A percentile compares a stretch with the other conserved stretches of the same genome.
Conservation (phyloP, 1,139 yeast genomes). For the Chernovozyma sophiae-reginae region DNA sequence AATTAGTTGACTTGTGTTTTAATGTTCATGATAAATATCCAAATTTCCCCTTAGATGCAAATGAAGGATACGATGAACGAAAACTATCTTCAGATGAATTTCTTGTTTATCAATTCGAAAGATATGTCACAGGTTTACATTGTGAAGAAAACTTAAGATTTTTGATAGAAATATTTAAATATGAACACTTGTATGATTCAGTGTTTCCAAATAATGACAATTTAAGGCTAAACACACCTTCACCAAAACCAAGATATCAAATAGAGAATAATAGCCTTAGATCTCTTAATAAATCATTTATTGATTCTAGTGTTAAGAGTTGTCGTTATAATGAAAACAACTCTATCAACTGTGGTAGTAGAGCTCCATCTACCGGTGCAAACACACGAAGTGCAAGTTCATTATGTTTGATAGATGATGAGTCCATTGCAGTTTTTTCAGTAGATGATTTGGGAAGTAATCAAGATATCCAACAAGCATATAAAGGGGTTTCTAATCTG, state of each 20-base stretch:
- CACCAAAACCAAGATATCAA: slow-evolving; percentile 4
- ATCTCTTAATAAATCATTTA: not conserved
- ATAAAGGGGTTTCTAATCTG: slow-evolving; percentile 7
- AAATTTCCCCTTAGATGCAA: not conserved
- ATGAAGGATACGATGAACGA: not conserved
- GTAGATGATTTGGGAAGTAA: slow-evolving; percentile 24
- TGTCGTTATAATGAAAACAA: no score
- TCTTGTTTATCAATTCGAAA: slow-evolving; percentile 17
- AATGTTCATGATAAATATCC: not conserved
- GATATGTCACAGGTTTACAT: slow-evolving; percentile 24
- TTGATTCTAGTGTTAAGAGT: not conserved
- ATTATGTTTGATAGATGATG: slow-evolving; percentile 17
- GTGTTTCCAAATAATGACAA: slow-evolving; percentile 13
- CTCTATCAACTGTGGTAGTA: not conserved
- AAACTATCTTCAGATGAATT: not conserved
- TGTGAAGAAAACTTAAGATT: slow-evolving; percentile 46
- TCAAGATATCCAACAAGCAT: slow-evolving; percentile 8
- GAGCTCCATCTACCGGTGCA: not conserved
- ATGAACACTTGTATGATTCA: slow-evolving; percentile 32
- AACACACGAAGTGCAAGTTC: slow-evolving; percentile 8
- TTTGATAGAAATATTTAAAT: slow-evolving; percentile 42
- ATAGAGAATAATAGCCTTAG: not conserved
- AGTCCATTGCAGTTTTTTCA: slow-evolving; percentile 25
- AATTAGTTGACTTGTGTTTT: slow-evolving; percentile 4
- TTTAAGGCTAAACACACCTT: slow-evolving; percentile 8